Evolutionary conservation across 179 eudicot genomes (phyloP).

Genomic region (Beta macrorhiza): DNA sequence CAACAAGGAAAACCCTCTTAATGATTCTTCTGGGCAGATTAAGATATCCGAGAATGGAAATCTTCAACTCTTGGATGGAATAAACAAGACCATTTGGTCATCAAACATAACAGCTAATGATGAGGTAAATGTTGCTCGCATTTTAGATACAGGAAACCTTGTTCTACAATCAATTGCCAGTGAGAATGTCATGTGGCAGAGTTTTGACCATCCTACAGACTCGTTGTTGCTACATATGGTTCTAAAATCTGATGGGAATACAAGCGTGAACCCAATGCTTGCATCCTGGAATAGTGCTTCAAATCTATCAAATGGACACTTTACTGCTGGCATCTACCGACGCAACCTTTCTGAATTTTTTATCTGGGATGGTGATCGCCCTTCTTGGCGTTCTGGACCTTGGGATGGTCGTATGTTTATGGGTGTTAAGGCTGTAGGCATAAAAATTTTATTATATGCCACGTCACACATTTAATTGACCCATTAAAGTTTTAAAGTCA

Average conservation of each 20-base stretch:
- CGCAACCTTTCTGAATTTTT: constrained; percentile 18
- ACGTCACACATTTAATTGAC: no score
- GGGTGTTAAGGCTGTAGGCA: constrained; percentile 28
- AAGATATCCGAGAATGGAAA: constrained; percentile 30
- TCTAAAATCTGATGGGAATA: not conserved
- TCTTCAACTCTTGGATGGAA: constrained; percentile 32
- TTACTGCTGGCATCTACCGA: constrained; percentile 16
- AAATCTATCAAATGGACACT: constrained; percentile 41
- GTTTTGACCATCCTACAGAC: constrained; percentile 49
- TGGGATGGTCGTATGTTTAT: constrained; percentile 35
- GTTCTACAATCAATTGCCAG: constrained; percentile 28
- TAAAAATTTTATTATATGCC: no score
- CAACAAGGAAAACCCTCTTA: constrained; percentile 33
- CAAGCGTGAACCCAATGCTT: not conserved
- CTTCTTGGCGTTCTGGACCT: constrained; percentile 36
- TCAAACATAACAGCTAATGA: constrained; percentile 22
- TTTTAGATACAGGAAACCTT: constrained; percentile 49
- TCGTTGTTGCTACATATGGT: constrained; percentile 34
- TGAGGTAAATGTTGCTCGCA: constrained; percentile 23
- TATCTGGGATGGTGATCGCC: constrained; percentile 30
- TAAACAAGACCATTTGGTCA: constrained; percentile 33
- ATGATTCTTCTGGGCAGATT: constrained; percentile 28
- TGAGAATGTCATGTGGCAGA: constrained; percentile 46
- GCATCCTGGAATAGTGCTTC: constrained; percentile 35
- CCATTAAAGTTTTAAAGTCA: no score